Evolutionary conservation across 2,329 filamentous ascomycete genomes (phyloP), one percentile per base, ranked within the genome.

Genomic region (Nemania sp.): DNA sequence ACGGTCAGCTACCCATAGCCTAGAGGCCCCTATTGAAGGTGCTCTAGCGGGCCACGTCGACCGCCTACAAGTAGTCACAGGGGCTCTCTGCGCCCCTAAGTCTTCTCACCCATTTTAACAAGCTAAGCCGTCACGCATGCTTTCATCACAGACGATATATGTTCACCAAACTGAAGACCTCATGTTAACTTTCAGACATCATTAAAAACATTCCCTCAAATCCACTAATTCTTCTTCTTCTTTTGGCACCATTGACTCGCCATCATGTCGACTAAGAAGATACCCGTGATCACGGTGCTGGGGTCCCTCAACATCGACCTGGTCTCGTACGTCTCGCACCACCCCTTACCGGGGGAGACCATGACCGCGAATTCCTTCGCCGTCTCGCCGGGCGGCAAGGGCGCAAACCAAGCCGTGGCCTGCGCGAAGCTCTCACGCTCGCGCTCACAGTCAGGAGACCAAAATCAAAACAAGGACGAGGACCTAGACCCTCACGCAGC

Each of bases 301-400:
- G 93, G 93, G 64, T 97, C 93, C 28, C 85, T 99, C 57, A 97
- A 97, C 75, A 90, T 90, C 70, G 93, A 99, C 76, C 86, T 97
- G 60, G 90, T 96, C 59, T 92, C 91, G 34, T 86, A 90, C 65
- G 94, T 94, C 28, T 79, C 90, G 5, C 90, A 93, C 59, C 84
- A 96, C 59, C 93, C 94, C 1, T 76, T 80, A 1, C 86, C 88
- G 1, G 94, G 93, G 62, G 93, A 99, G 75, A 97, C 93, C 2
- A 80, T 97, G 46, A 92, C 89, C 2, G 83, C 90, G 42, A 85
- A 78, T 61, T 85, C 84, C 17, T 96, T 96, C 75, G 81, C 81
- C 67, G 90, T 87, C 30, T 91, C 89, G 37, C 86, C 89, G 24
- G 94, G 93, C 65, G 93, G 94, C 52, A 99, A 99, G 75, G 93